These are phyloP conservation scores for Lipomyces anomalus DNA, from an alignment of 805 yeast genomes.

Conservation along the genomic window DNA sequence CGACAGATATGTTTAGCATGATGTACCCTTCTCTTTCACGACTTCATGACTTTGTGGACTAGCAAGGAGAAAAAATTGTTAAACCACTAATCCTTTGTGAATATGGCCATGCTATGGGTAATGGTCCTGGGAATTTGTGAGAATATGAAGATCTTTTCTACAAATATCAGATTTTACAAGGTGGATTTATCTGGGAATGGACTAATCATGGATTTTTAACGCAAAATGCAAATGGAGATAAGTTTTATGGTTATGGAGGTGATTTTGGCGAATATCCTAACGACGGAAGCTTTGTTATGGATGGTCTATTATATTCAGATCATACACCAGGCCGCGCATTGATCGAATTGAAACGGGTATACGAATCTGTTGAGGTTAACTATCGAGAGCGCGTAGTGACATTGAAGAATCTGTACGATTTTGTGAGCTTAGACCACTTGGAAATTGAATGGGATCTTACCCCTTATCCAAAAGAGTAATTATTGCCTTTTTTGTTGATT, in stretches of 20 bases:
- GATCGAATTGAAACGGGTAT: slow-evolving; percentile 33
- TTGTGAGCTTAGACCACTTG: slow-evolving; percentile 22
- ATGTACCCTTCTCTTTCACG: slow-evolving; percentile 34
- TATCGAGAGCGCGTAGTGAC: slow-evolving; percentile 8
- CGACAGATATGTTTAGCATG: slow-evolving; percentile 32
- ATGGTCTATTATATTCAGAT: slow-evolving; percentile 33
- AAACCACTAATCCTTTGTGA: slow-evolving; percentile 38
- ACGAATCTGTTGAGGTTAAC: slow-evolving; percentile 31
- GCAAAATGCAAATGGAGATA: slow-evolving; percentile 11
- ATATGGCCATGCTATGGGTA: slow-evolving; percentile 39
- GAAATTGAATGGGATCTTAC: slow-evolving; percentile 3
- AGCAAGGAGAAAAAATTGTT: slow-evolving; percentile 11
- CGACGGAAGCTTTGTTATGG: slow-evolving; percentile 38
- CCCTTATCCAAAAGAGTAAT: too few relatives aligned
- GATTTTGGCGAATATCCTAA: slow-evolving; percentile 36
- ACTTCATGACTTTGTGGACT: slow-evolving; percentile 27
- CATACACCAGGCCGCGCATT: slow-evolving; percentile 38
- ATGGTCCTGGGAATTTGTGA: slow-evolving; percentile 35
- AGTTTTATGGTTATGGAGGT: slow-evolving; percentile 35
- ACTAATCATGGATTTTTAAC: slow-evolving; percentile 35
- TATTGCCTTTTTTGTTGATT: too few relatives aligned
- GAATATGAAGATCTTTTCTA: slow-evolving; percentile 35
- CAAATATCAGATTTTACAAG: slow-evolving; percentile 32
- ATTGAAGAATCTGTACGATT: slow-evolving; percentile 27
- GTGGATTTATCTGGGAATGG: slow-evolving; percentile 42